Percentiles rank a stretch among this genome's conserved stretches.
Conservation (phyloP, 106 monocot species). For the Allium fistulosum region DNA sequence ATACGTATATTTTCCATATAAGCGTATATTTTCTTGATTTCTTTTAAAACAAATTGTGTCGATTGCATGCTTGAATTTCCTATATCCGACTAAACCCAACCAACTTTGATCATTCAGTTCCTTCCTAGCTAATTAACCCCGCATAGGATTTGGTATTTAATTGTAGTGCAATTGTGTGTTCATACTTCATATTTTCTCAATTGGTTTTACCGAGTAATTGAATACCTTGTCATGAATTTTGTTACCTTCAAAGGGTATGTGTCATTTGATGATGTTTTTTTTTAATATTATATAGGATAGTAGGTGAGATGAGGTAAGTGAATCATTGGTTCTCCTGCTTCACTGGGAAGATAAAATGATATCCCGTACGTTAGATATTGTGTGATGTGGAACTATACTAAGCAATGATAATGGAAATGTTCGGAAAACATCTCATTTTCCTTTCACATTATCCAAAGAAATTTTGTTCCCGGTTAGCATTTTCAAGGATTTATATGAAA, state of each 20-base stretch:
- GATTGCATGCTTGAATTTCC: background rate
- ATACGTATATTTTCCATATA: too few species aligned
- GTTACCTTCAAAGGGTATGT: background rate
- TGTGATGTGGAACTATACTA: background rate
- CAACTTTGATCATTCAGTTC: background rate
- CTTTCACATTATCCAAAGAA: too few species aligned
- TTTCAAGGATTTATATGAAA: background rate
- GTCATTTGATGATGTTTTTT: constrained; percentile 3
- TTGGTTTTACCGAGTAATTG: too few species aligned
- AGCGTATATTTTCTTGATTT: too few species aligned
- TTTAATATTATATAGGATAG: constrained; percentile 5
- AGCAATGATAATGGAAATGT: background rate
- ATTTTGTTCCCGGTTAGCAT: background rate
- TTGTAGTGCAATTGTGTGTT: background rate
- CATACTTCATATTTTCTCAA: too few species aligned
- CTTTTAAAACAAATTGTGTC: too few species aligned
- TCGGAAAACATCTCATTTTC: background rate
- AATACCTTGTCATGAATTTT: background rate
- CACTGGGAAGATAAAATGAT: background rate
- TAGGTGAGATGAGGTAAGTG: background rate
- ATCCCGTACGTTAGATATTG: background rate
- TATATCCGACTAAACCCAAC: background rate
- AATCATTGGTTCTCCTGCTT: background rate
- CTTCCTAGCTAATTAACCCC: background rate
- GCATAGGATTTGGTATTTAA: background rate